phyloP scores from a whole-genome alignment of 192 early-diverging fungal genomes.

The Anaeromyces robustus region DNA sequence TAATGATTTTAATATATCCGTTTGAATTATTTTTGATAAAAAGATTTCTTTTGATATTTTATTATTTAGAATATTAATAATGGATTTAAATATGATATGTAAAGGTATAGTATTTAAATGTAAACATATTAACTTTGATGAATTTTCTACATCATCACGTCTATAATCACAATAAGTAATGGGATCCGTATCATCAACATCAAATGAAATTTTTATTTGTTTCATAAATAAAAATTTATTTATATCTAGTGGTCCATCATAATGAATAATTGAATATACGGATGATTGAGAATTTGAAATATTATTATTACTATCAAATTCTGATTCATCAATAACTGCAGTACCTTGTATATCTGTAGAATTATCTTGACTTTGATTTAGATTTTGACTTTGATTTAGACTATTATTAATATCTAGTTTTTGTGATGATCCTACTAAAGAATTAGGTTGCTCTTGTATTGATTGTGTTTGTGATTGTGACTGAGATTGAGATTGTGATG shows the following conservation, averaged over 20 bases:
- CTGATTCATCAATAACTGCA: neutral
- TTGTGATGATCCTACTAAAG: neutral
- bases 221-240: neutral
- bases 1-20: neutral
- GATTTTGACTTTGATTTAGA: neutral
- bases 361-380: neutral
- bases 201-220: neutral
- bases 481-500: too few species aligned
- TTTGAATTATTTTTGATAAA: neutral
- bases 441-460: neutral
- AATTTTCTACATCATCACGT: neutral
- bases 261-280: neutral
- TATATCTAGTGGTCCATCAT: neutral
- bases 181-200: neutral
- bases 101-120: neutral
- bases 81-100: neutral
- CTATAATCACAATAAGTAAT: neutral
- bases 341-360: neutral
- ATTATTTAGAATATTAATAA: neutral
- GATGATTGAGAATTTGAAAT: neutral
- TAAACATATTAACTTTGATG: neutral
- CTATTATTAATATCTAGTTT: too few species aligned
- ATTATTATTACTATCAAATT: neutral
- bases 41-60: neutral
- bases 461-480: too few species aligned